These are phyloP conservation scores for Vaccinium myrtillus DNA, from an alignment of 148 eudicot genomes.

Conservation along the genomic window DNA sequence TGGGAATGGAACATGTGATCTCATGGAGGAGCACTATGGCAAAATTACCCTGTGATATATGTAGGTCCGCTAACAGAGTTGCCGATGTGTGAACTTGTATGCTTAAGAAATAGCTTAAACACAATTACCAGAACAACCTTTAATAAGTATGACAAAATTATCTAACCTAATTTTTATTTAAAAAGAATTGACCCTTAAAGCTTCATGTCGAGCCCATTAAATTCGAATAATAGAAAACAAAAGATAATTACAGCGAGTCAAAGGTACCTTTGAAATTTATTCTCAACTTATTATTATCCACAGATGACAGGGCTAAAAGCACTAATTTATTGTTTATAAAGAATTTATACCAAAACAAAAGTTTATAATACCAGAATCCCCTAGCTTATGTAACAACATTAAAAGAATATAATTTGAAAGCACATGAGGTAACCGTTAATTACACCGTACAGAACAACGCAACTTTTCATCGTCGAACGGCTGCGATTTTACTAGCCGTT, in stretches of 20 bases:
- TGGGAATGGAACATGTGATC: no score
- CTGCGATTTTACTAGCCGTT: slow-evolving; percentile 57
- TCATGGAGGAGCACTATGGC: no score
- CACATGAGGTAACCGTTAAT: slow-evolving; percentile 4
- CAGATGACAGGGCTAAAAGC: neutral
- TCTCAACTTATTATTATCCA: no score
- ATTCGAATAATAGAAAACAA: neutral
- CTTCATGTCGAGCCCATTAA: neutral
- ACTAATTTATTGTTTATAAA: neutral
- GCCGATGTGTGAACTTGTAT: no score
- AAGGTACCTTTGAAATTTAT: neutral
- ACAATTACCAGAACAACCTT: no score
- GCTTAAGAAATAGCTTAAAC: neutral
- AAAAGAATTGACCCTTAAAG: neutral
- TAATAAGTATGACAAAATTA: neutral
- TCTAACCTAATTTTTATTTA: neutral
- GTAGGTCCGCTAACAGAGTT: no score
- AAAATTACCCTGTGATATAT: no score
- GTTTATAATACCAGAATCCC: neutral
- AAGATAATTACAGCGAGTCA: neutral
- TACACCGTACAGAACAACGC: slow-evolving; percentile 3
- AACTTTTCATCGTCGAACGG: slow-evolving; percentile 36
- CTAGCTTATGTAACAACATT: no score
- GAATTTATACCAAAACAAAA: neutral
- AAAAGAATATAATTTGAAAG: slow-evolving; percentile 5